Base-by-base conservation (phyloP, 768 basidiomycete species). In the Lentinula sp. region DNA sequence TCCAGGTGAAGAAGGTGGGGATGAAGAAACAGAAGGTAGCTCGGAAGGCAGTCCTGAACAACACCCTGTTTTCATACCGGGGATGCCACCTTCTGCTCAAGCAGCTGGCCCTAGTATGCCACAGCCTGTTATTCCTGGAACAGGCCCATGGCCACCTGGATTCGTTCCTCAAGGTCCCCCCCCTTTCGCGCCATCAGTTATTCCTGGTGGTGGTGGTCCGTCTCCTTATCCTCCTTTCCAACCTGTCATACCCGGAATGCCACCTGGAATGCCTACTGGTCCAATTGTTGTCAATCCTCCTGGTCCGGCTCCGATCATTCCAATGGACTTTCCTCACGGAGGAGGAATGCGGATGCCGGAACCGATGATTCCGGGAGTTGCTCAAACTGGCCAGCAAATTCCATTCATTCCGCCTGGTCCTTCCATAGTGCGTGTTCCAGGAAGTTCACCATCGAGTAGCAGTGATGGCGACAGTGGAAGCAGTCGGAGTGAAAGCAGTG, bases 371-470 rank as follows among this genome's bases (percentile, higher is more conserved):
- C 59, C 59, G 20, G 39, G 49, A 10, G 9, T 15, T 8, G 45
- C 12, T 35, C 32, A 45, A 15, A 15, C 57, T 3, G 43, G 28
- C n/a, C 28, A 39, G n/a, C 53, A 35, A 20, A 9, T 12, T 0
- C 69, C 67, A 37, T 66, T 69, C 49, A 64, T 71, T 32, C 70
- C 70, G 6, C 68, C 65, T 23, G 42, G 41, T 15, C 62, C 59
- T 16, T 32, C 39, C 9, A 60, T 63, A 32, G 35, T 63, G 35
- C 56, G 32, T 55, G 50, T 60, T 7, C 37, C 59, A 23, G 49
- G 49, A 37, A 60, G 59, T 15, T 36, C 49, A 1, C 37, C 51
- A 28, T 56, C 55, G 28, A 56, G 55, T 56, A 39, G 28, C 28
- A 28, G 49, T 32, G 62, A 61, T 35, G 63, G 65, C 33, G 35